phyloP scores from a whole-genome alignment of 176 grass and related monocot genomes.

The Guadua angustifolia region DNA sequence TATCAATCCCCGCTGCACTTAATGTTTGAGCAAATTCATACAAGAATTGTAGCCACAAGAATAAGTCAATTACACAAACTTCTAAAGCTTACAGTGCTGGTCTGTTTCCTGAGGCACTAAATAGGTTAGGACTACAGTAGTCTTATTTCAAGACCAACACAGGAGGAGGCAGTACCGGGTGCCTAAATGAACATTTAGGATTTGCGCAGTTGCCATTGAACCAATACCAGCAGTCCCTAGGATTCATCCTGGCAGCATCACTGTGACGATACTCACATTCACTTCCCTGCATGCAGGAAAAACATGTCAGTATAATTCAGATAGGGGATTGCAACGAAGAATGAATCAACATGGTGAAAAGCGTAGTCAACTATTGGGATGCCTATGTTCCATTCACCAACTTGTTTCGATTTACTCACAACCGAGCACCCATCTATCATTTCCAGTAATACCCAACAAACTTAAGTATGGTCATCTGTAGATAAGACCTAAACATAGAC shows the following conservation, averaged over 20 bases:
- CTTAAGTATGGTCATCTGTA: neutral
- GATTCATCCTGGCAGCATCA: constrained; percentile 70
- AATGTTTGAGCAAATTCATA: neutral
- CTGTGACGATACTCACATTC: constrained; percentile 71
- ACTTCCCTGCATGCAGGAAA: constrained; percentile 49
- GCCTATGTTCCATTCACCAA: neutral
- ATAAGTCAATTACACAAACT: neutral
- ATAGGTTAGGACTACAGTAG: neutral
- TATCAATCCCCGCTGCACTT: neutral
- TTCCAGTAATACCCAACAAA: neutral
- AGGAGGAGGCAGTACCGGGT: constrained; percentile 52
- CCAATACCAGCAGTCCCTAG: constrained; percentile 78
- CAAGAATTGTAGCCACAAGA: neutral
- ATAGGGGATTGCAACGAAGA: neutral
- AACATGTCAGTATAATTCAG: constrained; percentile 24
- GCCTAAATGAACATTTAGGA: constrained; percentile 69
- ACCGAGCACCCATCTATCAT: neutral
- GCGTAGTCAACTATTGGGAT: neutral
- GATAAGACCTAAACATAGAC: neutral
- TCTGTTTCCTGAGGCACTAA: neutral
- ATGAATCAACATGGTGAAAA: neutral
- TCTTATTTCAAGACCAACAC: neutral
- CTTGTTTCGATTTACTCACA: neutral
- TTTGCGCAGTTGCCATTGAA: constrained; percentile 68
- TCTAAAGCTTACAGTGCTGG: neutral